Evolutionary conservation across 2,329 filamentous ascomycete genomes (phyloP), one percentile per base, ranked within the genome.

Genomic region (Aspergillus luchuensis): DNA sequence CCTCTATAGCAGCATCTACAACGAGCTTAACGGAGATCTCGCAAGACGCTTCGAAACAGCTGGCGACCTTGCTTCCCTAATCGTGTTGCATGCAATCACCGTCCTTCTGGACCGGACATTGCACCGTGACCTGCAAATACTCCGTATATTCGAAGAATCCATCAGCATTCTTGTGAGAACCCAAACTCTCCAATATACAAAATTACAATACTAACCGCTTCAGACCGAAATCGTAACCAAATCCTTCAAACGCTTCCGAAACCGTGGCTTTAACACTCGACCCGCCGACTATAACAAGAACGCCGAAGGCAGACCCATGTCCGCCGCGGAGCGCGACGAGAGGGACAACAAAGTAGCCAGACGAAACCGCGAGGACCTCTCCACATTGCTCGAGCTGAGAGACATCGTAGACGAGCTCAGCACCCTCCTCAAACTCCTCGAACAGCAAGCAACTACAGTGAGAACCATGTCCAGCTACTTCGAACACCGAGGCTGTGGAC

Each of bases 61-160:
- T 0, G 72, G 87, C 1, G 87, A 89, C 56, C 80, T 89, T 4
- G 87, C 86, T 2, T 86, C 85, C 0, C 78, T 89, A n/a, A 80
- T 87, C 1, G 83, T 85, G 0, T 74, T 87, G 2, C 86, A 89
- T 63, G 85, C 87, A 1, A 81, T 87, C 3, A 88, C 83, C 0
- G 85, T 88, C 0, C 76, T 89, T 1, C 76, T 89, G 0, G 86
- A 89, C 25, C 77, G 83, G 25, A 81, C 85, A 0, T 83, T 85
- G 0, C 85, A 89, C 65, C 84, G 83, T 0, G 85, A 89, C 50
- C 74, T 89, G 0, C 85, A 89, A 60, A 79, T 89, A 0, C 87
- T 89, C 60, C 82, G 86, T 2, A 86, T 89, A 1, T 89, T 89
- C 50, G 86, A 88, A 65, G 87, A 89, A 62, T 87, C 86, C 5